Evolutionary conservation across 495 filamentous ascomycete species (phyloP), one percentile per base, ranked within the genome.

Genomic region (Corynascus novoguineensis): DNA sequence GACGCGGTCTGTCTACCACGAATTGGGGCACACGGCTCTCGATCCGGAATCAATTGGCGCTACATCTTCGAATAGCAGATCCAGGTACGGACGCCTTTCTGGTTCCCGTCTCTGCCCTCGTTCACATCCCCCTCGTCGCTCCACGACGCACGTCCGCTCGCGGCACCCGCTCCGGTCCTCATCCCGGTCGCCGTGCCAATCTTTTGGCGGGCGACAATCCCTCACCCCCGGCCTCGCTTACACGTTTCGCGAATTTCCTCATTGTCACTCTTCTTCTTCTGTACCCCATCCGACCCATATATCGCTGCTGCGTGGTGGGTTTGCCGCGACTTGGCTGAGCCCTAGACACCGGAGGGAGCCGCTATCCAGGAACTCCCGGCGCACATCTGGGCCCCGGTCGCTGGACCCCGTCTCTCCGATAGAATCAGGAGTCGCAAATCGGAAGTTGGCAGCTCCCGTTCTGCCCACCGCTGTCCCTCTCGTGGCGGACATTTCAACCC

Each of bases 401-500:
- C 53, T 54, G 34, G 40, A 38, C 49, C 62, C 63, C 55, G 60
- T 37, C 44, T 54, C 56, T 32, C 29, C 58, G n/a, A 52, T 47
- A 46, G 60, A 47, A 54, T 64, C 53, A 52, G 41, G 53, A 50
- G 22, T 31, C 50, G n/a, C 46, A 34, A 34, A 32, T 37, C 51
- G 54, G 57, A 29, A 44, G 59, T 35, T 53, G 56, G 52, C 27
- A 60, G 53, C 44, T 56, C 31, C 40, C 41, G 49, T 50, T 56
- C 54, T 34, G 40, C 52, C 21, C 37, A 29, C 58, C 55, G 56
- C 55, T 58, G 62, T 65, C 58, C 62, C 58, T 62, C 45, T n/a
- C 34, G 60, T 49, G 60, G 64, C 64, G 62, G 58, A 48, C 59
- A 27, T 48, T 41, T 53, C 54, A 55, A 37, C 24, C 17, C 5